Percentiles rank a stretch among this genome's conserved stretches.
These are phyloP conservation scores for Chernovozyma aurita DNA, from an alignment of 1,139 yeast genomes.

Conservation along the genomic window DNA sequence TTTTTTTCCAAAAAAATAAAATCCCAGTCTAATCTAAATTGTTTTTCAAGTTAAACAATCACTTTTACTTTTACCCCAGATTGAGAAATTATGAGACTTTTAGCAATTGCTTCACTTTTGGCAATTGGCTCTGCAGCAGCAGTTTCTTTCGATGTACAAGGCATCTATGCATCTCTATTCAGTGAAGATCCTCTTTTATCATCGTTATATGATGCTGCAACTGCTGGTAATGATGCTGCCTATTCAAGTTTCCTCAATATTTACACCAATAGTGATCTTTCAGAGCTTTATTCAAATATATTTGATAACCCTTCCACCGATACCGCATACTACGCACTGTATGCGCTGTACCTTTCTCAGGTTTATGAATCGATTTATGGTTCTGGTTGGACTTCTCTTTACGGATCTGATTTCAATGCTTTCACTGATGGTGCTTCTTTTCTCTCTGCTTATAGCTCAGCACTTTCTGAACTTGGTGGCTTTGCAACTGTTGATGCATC, in stretches of 20 bases:
- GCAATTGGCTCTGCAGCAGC: too few relatives aligned
- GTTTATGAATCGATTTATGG: background rate
- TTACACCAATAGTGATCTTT: background rate
- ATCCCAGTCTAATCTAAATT: too few relatives aligned
- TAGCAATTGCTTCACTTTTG: too few relatives aligned
- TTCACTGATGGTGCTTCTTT: background rate
- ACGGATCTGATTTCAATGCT: background rate
- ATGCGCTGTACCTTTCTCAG: background rate
- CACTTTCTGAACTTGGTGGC: background rate
- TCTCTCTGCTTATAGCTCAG: background rate
- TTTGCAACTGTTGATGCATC: background rate
- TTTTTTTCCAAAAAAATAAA: too few relatives aligned
- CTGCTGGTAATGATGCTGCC: background rate
- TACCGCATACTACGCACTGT: background rate
- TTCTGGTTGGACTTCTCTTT: background rate
- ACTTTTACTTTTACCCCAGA: too few relatives aligned
- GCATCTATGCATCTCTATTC: too few relatives aligned
- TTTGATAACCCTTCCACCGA: background rate
- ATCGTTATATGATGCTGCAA: background rate
- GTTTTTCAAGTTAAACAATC: too few relatives aligned
- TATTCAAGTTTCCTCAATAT: background rate
- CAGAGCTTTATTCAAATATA: background rate
- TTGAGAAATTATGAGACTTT: too few relatives aligned
- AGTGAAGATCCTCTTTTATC: background rate
- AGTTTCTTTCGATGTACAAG: too few relatives aligned